Conservation (phyloP, 192 early-diverging fungal genomes). For the Gaertneriomyces sp. region DNA sequence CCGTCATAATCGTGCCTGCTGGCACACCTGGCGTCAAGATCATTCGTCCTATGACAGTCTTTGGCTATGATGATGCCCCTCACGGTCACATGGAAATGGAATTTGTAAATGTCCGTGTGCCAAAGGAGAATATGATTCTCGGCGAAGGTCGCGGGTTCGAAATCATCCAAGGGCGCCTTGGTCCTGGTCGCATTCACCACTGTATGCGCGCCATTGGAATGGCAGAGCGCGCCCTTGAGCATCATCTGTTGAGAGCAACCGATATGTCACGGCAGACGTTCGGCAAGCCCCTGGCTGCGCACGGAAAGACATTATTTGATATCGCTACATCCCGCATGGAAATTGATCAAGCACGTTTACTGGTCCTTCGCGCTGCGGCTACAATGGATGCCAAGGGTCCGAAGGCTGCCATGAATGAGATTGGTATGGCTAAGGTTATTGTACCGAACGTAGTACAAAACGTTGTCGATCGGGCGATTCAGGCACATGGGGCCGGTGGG, state of each 20-base stretch:
- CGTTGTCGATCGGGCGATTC: slow-evolving; percentile 89
- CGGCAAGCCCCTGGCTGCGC: slow-evolving; percentile 77
- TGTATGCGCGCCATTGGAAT: slow-evolving; percentile 95
- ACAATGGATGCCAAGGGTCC: slow-evolving; percentile 84
- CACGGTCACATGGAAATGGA: slow-evolving; percentile 94
- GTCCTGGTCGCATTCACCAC: slow-evolving; percentile 97
- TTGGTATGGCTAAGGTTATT: slow-evolving; percentile 95
- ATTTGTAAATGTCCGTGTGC: slow-evolving; percentile 86
- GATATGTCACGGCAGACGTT: slow-evolving; percentile 78
- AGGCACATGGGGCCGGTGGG: slow-evolving; percentile 90
- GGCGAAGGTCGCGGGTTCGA: slow-evolving; percentile 99
- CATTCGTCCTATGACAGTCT: slow-evolving; percentile 80
- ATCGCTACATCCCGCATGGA: slow-evolving; percentile 86
- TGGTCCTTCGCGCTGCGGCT: slow-evolving; percentile 90
- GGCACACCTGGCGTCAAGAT: slow-evolving; percentile 78
- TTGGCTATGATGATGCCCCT: slow-evolving; percentile 94
- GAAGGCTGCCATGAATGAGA: slow-evolving; percentile 88
- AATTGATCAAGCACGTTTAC: slow-evolving; percentile 84
- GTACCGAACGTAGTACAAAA: slow-evolving; percentile 73
- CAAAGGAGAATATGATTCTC: slow-evolving; percentile 80
- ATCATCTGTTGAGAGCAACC: slow-evolving; percentile 78
- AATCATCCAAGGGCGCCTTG: slow-evolving; percentile 93
- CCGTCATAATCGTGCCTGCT: slow-evolving; percentile 83
- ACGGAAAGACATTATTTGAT: slow-evolving; percentile 76
- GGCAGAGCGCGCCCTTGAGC: slow-evolving; percentile 87